Base-by-base conservation (phyloP, 805 yeast species). In the Wickerhamiella hasegawae region DNA sequence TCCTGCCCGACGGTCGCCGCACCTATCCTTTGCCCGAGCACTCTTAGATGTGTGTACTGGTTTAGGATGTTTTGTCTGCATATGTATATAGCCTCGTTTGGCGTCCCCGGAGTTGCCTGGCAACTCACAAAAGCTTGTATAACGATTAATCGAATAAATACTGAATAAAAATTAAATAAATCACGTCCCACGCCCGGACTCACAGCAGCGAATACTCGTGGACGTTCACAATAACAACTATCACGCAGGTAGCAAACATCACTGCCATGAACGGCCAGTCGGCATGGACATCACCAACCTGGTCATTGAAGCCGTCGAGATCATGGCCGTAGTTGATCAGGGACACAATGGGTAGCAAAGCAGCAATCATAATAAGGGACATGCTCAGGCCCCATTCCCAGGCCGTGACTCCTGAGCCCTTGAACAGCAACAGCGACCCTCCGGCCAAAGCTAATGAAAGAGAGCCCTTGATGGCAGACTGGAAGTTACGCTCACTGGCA, bases 401-500 rank as follows among this genome's bases (percentile, higher is more conserved):
- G 11, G 34, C 18, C 8, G 18, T 15, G 18, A 20, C 20, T 3
- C 24, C 26, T 3, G 32, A 10, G 15, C 32, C 15, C n/a, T 18
- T 24, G 18, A 45, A 34, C 24, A 40, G 28, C 27, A 45, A 28
- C 8, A 51, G 30, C 10, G 51, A 41, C 6, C 41, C 38, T 5
- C 52, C 54, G 2, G 55, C 49, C 12, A 51, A 40, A 15, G 45
- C 44, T 11, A 54, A 38, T 19, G 44, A 36, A 20, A 51, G 21
- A 3, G 53, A 39, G 20, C 43, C 23, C 11, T 46, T 37, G 9
- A 46, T 18, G 31, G 43, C 38, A 3, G 50, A 32, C 28, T 53
- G 41, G 30, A 45, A 49, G 37, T 51, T 54, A 24, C 57, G 46
- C 40, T 54, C 59, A 28, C 39, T 40, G 8, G 52, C 55, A 18